A percentile compares a stretch with the other conserved stretches of the same genome.
Evolutionary conservation across 2,329 filamentous ascomycete species (phyloP).

Genomic region (Clarireedia sp.): DNA sequence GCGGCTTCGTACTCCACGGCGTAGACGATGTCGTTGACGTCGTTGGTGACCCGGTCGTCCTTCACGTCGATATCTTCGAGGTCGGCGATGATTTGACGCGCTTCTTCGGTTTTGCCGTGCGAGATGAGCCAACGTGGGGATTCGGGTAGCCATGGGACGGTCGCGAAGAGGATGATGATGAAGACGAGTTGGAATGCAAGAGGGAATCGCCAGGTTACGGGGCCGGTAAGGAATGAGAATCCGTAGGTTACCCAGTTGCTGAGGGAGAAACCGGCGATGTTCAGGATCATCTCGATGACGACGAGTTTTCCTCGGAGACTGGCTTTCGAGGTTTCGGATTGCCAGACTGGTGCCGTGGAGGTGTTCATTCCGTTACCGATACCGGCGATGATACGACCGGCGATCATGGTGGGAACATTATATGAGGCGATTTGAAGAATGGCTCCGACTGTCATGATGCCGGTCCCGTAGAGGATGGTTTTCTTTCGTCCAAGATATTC

Average conservation of each 20-base stretch:
- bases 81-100: slow-evolving; percentile 28
- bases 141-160: slow-evolving; percentile 28
- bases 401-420: slow-evolving; percentile 46
- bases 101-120: slow-evolving; percentile 28
- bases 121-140: slow-evolving; percentile 32
- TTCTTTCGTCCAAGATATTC: slow-evolving; percentile 32
- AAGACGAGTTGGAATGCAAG: slow-evolving; percentile 12
- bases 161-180: slow-evolving; percentile 4
- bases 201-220: slow-evolving; percentile 9
- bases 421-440: slow-evolving; percentile 30
- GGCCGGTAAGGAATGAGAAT: slow-evolving; percentile 8
- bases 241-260: slow-evolving; percentile 10
- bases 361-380: slow-evolving; percentile 61
- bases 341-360: slow-evolving; percentile 30
- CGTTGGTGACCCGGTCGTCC: slow-evolving; percentile 45
- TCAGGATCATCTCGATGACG: slow-evolving; percentile 9
- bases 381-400: slow-evolving; percentile 67
- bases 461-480: slow-evolving; percentile 20
- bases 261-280: slow-evolving; percentile 9
- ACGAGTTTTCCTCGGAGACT: slow-evolving; percentile 11
- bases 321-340: slow-evolving; percentile 12
- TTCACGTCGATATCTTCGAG: slow-evolving; percentile 32
- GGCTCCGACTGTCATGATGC: slow-evolving; percentile 22
- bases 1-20: slow-evolving; percentile 6
- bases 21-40: slow-evolving; percentile 36